These are phyloP conservation scores for Diaporthe citrichinensis DNA, from an alignment of 2,329 filamentous ascomycete species.

Conservation along the genomic window DNA sequence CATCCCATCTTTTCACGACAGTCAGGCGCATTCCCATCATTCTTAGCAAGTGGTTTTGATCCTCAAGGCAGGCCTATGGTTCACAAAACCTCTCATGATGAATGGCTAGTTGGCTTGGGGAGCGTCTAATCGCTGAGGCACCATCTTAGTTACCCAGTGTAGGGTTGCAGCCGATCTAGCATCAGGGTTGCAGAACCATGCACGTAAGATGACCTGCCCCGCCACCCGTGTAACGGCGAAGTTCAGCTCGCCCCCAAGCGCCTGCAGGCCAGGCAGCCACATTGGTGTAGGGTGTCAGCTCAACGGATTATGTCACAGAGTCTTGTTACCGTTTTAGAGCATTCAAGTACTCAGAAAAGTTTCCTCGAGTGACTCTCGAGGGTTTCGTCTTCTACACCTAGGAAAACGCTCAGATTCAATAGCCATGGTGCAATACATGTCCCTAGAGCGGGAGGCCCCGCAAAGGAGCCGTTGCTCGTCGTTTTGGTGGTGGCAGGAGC, in stretches of 20 bases:
- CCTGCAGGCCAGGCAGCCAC: constrained; percentile 7
- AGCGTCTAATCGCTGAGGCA: too few species aligned
- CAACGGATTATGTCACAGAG: not conserved
- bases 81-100: too few species aligned
- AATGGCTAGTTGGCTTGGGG: too few species aligned
- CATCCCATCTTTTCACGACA: too few species aligned
- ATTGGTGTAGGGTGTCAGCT: constrained; percentile 2
- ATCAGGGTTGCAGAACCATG: too few species aligned
- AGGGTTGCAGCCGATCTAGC: too few species aligned
- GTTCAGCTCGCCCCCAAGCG: not conserved
- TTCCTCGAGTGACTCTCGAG: not conserved
- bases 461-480: constrained; percentile 11
- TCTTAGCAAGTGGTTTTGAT: too few species aligned
- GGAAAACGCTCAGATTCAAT: not conserved
- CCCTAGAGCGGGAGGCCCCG: not conserved
- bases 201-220: not conserved
- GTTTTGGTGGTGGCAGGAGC: constrained; percentile 21
- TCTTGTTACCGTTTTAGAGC: not conserved
- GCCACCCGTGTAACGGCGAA: not conserved
- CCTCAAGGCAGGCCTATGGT: too few species aligned
- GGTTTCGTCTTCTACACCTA: not conserved
- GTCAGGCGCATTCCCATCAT: too few species aligned
- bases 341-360: not conserved
- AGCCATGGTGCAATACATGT: constrained; percentile 8
- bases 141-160: too few species aligned